Evolutionary conservation across 306 rosid genomes (phyloP).

Genomic region (Trichosanthes truncata): DNA sequence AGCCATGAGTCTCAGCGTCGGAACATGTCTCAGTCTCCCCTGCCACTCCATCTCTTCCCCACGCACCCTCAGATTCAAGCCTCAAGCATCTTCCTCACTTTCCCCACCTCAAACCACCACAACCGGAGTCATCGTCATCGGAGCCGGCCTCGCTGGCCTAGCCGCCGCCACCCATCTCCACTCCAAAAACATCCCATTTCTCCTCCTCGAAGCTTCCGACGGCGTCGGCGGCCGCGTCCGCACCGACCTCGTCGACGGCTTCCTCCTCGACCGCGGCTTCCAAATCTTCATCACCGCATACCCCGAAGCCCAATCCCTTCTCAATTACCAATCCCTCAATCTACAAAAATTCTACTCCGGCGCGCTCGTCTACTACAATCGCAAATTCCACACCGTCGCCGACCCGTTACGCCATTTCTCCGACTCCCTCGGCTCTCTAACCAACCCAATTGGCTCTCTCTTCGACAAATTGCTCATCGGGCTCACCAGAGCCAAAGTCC

Average conservation of each 20-base stretch:
- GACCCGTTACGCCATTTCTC: conserved; percentile 60
- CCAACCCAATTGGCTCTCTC: conserved; percentile 60
- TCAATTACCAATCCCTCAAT: conserved; percentile 44
- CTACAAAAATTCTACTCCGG: conserved; percentile 72
- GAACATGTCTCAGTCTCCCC: neutral
- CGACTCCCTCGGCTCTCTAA: conserved; percentile 46
- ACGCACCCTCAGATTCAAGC: conserved; percentile 23
- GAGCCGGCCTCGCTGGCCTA: conserved; percentile 85
- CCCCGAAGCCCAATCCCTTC: conserved; percentile 69
- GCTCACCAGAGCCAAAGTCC: conserved; percentile 33
- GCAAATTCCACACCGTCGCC: conserved; percentile 74
- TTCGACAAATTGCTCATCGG: conserved; percentile 61
- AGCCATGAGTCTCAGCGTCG: neutral
- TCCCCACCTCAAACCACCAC: neutral
- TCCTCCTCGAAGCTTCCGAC: conserved; percentile 68
- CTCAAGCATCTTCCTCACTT: conserved; percentile 20
- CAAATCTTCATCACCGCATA: conserved; percentile 93
- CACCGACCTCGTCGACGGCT: conserved; percentile 64
- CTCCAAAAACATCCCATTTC: conserved; percentile 53
- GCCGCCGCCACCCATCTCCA: conserved; percentile 72
- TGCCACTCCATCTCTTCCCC: neutral
- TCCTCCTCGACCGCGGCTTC: conserved; percentile 80
- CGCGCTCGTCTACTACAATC: conserved; percentile 43
- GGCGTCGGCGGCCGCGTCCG: conserved; percentile 74
- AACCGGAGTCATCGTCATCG: conserved; percentile 48